phyloP scores from a whole-genome alignment of 164 flowering plant genomes.

The Sedum album region DNA sequence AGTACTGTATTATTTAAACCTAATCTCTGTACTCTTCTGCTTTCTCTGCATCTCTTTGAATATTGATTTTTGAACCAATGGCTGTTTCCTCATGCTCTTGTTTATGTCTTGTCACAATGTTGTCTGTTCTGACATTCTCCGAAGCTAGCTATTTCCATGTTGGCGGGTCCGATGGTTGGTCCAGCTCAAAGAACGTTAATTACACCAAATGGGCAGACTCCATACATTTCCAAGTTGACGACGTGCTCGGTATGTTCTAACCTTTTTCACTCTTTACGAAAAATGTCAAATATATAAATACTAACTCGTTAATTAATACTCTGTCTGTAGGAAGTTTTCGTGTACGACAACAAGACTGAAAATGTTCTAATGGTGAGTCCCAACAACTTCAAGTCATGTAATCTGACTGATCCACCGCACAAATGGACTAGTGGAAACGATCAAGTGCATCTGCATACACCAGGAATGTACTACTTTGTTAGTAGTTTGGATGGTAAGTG shows the following conservation, averaged over 20 bases:
- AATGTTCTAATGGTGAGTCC: not conserved
- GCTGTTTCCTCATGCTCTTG: not conserved
- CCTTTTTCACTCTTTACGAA: not conserved
- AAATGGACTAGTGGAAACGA: not conserved
- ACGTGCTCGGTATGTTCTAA: not conserved
- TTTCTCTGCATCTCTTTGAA: not conserved
- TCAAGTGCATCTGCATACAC: not conserved
- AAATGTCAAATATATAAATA: too few relatives aligned
- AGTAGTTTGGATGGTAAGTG: not conserved
- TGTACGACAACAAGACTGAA: not conserved
- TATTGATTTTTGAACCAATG: not conserved
- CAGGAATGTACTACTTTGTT: not conserved
- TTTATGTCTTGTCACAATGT: not conserved
- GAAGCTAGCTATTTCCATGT: not conserved
- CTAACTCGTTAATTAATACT: too few relatives aligned
- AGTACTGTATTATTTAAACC: not conserved
- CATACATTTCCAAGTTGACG: not conserved
- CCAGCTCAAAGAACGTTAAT: not conserved
- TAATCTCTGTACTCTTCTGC: too few relatives aligned
- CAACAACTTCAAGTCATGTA: not conserved
- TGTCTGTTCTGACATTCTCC: not conserved
- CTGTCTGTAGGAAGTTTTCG: too few relatives aligned
- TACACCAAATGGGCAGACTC: not conserved
- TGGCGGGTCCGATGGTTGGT: not conserved
- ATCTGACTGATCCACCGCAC: not conserved